A percentile compares a stretch with the other conserved stretches of the same genome.
Conservation (phyloP, 2,329 filamentous ascomycete species). For the Trichoderma sp. region DNA sequence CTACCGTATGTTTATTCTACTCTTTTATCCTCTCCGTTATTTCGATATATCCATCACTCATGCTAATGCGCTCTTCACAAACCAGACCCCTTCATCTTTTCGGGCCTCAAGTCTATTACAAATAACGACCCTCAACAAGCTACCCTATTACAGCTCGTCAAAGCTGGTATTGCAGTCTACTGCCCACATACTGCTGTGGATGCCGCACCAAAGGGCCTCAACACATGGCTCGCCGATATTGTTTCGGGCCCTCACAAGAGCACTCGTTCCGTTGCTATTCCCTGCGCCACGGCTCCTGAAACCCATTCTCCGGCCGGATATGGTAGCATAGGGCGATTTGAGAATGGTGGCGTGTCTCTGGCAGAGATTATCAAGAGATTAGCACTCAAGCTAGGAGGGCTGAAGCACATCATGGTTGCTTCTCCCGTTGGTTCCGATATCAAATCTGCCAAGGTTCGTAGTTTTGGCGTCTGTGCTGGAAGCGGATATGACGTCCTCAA, state of each 20-base stretch:
- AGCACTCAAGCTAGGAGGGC: constrained; percentile 69
- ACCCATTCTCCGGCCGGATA: constrained; percentile 56
- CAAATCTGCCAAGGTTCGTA: constrained; percentile 55
- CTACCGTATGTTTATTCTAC: constrained; percentile 65
- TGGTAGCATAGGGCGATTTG: constrained; percentile 54
- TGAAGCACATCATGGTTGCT: constrained; percentile 57
- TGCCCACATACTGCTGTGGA: constrained; percentile 95
- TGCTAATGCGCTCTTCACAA: neutral
- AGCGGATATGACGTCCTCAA: constrained; percentile 80
- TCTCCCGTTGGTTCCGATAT: constrained; percentile 53
- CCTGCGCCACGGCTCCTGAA: constrained; percentile 48
- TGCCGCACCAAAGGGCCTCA: constrained; percentile 80
- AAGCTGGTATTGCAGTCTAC: constrained; percentile 91
- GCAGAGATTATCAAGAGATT: constrained; percentile 55
- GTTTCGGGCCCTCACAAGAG: constrained; percentile 61
- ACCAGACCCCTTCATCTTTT: constrained; percentile 93
- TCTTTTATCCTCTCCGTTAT: neutral
- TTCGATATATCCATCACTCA: neutral
- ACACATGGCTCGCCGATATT: constrained; percentile 91
- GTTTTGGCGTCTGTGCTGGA: constrained; percentile 86
- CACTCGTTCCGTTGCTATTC: constrained; percentile 50
- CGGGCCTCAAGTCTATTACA: constrained; percentile 85
- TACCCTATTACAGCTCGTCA: constrained; percentile 78
- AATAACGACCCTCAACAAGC: constrained; percentile 83
- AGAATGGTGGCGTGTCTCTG: constrained; percentile 42